These are phyloP conservation scores for Austroboletus eburneus DNA, from an alignment of 768 basidiomycete species.

Conservation along the genomic window DNA sequence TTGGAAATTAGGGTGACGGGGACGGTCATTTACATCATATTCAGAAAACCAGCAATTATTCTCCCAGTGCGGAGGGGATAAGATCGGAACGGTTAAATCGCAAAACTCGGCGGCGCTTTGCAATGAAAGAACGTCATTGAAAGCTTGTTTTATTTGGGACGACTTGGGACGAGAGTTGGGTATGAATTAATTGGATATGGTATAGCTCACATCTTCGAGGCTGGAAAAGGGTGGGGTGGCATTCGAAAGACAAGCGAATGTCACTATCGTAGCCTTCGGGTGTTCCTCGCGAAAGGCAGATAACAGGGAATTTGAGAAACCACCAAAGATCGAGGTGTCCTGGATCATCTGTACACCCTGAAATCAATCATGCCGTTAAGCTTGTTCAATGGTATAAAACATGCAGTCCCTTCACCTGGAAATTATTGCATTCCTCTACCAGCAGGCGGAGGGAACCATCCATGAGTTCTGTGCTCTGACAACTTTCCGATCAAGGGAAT, in stretches of 20 bases:
- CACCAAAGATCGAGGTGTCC: conserved; percentile 60
- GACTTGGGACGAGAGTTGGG: conserved; percentile 24
- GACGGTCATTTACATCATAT: conserved; percentile 16
- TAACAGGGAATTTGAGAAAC: conserved; percentile 58
- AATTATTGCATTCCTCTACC: conserved; percentile 70
- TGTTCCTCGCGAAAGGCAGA: conserved; percentile 64
- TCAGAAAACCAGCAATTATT: conserved; percentile 25
- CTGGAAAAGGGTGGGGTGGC: conserved; percentile 31
- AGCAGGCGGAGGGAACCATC: conserved; percentile 63
- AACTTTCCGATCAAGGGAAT: neutral
- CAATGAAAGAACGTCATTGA: conserved; percentile 64
- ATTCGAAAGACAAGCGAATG: conserved; percentile 56
- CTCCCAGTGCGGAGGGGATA: conserved; percentile 43
- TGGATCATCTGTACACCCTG: conserved; percentile 70
- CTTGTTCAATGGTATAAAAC: neutral
- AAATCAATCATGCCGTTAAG: neutral
- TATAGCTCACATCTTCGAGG: conserved; percentile 42
- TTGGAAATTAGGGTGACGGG: conserved; percentile 2
- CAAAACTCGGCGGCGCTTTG: conserved; percentile 47
- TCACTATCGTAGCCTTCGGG: conserved; percentile 53
- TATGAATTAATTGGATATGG: conserved; percentile 1
- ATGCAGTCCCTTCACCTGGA: conserved; percentile 47
- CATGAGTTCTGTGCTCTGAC: conserved; percentile 60
- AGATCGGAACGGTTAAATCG: conserved; percentile 49
- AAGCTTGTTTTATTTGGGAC: conserved; percentile 36